Evolutionary conservation across 1,139 yeast species (phyloP), one percentile per base, ranked within the genome.

Genomic region (Yamadazyma kanchanaburiensis): DNA sequence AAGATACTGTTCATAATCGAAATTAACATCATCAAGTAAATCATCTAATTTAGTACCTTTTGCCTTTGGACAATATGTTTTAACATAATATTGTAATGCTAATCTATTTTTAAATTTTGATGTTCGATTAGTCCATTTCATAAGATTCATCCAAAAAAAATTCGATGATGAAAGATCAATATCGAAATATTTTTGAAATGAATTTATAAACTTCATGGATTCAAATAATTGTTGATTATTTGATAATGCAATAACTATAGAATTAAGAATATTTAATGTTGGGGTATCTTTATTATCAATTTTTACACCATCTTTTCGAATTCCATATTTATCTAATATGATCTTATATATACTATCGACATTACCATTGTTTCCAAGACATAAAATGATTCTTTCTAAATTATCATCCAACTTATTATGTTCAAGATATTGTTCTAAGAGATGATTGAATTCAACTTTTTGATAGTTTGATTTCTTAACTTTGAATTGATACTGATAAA

Each of bases 1-100:
- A 34, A 64, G 45, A 42, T 49, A 67, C 3, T 62, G 60, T 35
- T 64, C 66, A 40, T 63, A 64, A 37, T 67, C 70, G 34, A 67
- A 67, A 27, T 63, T 53, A 8, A 53, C 61, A 39, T 61, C 52
- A 24, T 53, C 49, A 35, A 60, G 54, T 0, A 59, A 62, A 24
- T 58, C 64, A 12, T 43, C 45, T 11, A 62, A 46, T 2, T 21
- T 21, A 11, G 28, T 25, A 10, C 31, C 13, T 30, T 32, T 20
- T 25, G 37, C 36, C 13, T 40, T 25, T 11, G 37, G 35, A 8
- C 27, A 30, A 13, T 31, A 21, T 12, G 32, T 25, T 33, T 42
- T 51, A 30, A 64, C 35, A 32, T 44, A 66, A 28, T 44, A 46
- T 16, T 45, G 42, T 20, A 65, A 48, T 8, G 64, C 58, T 21